Evolutionary conservation across 139 green algal species (phyloP), one percentile per base, ranked within the genome.

Genomic region (Chlamydomonas schloesseri): DNA sequence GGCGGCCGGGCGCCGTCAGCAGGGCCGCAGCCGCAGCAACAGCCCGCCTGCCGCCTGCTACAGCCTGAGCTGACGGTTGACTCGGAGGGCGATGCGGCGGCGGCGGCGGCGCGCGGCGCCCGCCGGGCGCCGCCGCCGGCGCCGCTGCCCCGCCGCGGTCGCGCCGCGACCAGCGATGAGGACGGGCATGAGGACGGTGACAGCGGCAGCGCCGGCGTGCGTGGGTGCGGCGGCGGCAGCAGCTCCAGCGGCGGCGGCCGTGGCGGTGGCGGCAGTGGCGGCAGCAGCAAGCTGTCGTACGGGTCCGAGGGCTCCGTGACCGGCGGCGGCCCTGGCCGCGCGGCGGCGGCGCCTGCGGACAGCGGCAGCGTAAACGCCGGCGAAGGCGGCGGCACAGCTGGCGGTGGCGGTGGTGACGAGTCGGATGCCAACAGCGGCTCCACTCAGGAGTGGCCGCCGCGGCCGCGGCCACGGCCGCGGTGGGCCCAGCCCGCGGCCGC

Each of bases 381-480:
- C 73, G 73, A 46, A 36, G 50, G 73, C 50, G 29, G 8, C 73
- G 29, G 29, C 73, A 26, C 55, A 11, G 74, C 15, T 33, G 75
- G 33, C 75, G 75, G 14, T 36, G 75, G 21, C 15, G 75, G 14
- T 36, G 75, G 21, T 5, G 75, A 0, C 9, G 24, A 82, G 0
- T 82, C 53, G 0, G 75, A 82, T 23, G 75, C 31, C 57, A 82
- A 58, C 75, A 71, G 75, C 57, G 68, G 11, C 47, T 82, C 57
- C n/a, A 82, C 75, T 1, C 75, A 82, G 58, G 75, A 82, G 33
- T 82, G 75, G 75, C 75, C 75, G 58, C 75, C 75, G 26, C 34
- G 75, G 18, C 57, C 55, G 0, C 13, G 42, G 42, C 42, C n/a
- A n/a, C n/a, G n/a, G n/a, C n/a, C n/a, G n/a, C n/a, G n/a, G n/a